Conservation (phyloP, 306 rosid genomes). For the Medicago lupulina region DNA sequence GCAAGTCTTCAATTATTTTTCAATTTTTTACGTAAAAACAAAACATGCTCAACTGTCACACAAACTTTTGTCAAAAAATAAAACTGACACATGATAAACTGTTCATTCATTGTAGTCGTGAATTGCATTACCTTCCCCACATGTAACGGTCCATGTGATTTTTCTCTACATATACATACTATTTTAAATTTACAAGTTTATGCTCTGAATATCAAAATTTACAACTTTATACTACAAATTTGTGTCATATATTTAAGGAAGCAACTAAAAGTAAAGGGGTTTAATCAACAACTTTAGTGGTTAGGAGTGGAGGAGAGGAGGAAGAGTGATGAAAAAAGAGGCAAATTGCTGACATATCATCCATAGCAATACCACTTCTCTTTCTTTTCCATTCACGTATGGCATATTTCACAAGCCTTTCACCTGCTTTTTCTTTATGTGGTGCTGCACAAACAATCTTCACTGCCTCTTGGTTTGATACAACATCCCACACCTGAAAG, state of each 20-base stretch:
- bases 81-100: too few species aligned
- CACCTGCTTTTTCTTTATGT: slow-evolving; percentile 63
- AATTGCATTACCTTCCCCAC: background rate
- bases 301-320: slow-evolving; percentile 18
- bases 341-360: slow-evolving; percentile 78
- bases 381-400: slow-evolving; percentile 70
- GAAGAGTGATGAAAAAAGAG: slow-evolving; percentile 57
- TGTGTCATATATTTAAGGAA: background rate
- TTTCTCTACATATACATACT: too few species aligned
- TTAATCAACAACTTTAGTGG: slow-evolving; percentile 7
- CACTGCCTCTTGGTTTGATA: slow-evolving; percentile 76
- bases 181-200: too few species aligned
- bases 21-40: too few species aligned
- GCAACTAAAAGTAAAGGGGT: too few species aligned
- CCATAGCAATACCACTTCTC: slow-evolving; percentile 71
- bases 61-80: too few species aligned
- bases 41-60: too few species aligned
- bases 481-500: slow-evolving; percentile 74
- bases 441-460: slow-evolving; percentile 55
- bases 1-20: too few species aligned
- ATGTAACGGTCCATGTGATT: background rate
- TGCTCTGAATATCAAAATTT: too few species aligned
- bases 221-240: background rate
- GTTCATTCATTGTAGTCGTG: too few species aligned
- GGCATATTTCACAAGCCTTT: slow-evolving; percentile 66